Conservation (phyloP, 2,329 filamentous ascomycete species). For the Coleophoma crateriformis region DNA sequence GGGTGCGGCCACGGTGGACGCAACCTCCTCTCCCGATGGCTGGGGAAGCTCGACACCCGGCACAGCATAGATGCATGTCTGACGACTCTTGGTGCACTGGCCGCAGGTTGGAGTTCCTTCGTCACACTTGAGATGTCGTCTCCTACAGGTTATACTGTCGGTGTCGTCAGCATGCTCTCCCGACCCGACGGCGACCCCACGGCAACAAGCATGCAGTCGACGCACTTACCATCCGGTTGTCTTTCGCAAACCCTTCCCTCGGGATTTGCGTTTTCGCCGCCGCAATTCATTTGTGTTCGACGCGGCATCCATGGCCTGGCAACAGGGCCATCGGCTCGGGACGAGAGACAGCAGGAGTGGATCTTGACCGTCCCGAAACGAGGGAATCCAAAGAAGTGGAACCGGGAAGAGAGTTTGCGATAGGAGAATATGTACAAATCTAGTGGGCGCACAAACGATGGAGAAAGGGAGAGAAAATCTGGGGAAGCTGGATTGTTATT, state of each 20-base stretch:
- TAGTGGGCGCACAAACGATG: no score
- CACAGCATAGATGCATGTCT: constrained; percentile 33
- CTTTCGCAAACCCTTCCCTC: constrained; percentile 33
- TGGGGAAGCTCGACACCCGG: background rate
- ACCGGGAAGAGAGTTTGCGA: no score
- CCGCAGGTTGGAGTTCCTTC: constrained; percentile 37
- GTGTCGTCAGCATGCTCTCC: constrained; percentile 2
- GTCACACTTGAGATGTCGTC: constrained; percentile 41
- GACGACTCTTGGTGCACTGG: constrained; percentile 35
- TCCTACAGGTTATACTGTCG: constrained; percentile 33
- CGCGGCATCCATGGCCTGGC: background rate
- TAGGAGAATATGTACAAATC: no score
- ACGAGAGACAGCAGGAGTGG: background rate
- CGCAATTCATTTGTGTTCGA: background rate
- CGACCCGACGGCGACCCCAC: no score
- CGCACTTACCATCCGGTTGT: constrained; percentile 32
- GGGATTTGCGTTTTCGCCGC: constrained; percentile 25
- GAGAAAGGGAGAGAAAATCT: no score
- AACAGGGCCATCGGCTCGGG: background rate
- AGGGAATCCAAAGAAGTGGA: no score
- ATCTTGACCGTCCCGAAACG: no score
- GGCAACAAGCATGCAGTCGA: no score
- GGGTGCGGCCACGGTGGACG: no score
- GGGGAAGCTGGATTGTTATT: no score
- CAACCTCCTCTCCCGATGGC: no score